Evolutionary conservation across 73 alveolate species (phyloP), one percentile per base, ranked within the genome.

Genomic region (Stentor roeselii): DNA sequence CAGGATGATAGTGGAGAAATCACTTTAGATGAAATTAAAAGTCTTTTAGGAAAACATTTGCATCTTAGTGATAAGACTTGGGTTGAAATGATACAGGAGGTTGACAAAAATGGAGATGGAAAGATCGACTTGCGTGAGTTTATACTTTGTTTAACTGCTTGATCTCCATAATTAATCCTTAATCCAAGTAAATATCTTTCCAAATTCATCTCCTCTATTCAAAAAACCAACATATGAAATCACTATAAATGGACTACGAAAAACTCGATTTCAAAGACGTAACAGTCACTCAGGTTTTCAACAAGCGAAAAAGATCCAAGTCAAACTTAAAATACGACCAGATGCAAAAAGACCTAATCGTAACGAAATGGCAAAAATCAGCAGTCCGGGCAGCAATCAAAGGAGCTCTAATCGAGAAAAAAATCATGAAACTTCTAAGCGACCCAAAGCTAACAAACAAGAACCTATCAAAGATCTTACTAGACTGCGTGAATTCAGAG

Each of bases 81-180:
- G 90, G 82, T 60, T n/a, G 87, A 60, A 38, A 59, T 89, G 32
- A 82, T 89, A 60, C 38, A 86, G 36, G 75, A 89, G 59, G 87
- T 89, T 27, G 94, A 89, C 35, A 89, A 86, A 34, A 87, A 89
- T 80, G 90, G 85, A 2, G 94, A 89, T 59, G 92, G 92, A 1
- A 90, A 86, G 75, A 88, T 88, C n/a, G 59, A 80, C 36, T 76
- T 78, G 59, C 60, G 39, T 2, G 91, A 50, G 21, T 50, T 50
- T 21, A 50, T 50, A 6, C 67, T 11, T 6, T 6, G 30, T 11
- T 11, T 50, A 21, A 50, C 21, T 11, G 21, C 30, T 11, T 50
- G 21, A 50, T 50, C 67, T 50, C n/a, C n/a, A n/a, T n/a, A n/a
- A n/a, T n/a, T n/a, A n/a, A n/a, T n/a, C n/a, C n/a, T n/a, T n/a